Base-by-base conservation (phyloP, 257 asterid genomes). In the Lithospermum erythrorhizon region DNA sequence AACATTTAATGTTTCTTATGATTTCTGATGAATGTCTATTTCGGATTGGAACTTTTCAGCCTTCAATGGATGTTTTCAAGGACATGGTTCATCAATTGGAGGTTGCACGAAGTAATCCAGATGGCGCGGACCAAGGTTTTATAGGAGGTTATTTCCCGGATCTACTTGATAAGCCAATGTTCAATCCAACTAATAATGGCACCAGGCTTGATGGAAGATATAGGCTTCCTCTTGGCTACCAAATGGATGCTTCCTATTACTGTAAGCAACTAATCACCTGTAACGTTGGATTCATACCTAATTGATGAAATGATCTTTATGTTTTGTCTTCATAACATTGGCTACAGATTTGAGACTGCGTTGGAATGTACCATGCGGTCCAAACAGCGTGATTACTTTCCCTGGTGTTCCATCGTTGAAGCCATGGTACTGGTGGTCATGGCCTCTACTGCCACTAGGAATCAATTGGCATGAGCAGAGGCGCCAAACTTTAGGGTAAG, bases 361-460 rank as follows among this genome's bases (percentile, higher is more conserved):
- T 22, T 87, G 95, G 95, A 75, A 78, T 14, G 95, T 87, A 8
- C 95, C 95, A 0, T 87, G 94, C 65, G 88, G 90, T 3, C 88
- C 88, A 6, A 87, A 87, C 65, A 87, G 94, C 21, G 94, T 87
- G 29, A 69, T 87, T 56, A 87, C 95, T n/a, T 87, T 87, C 72
- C 94, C 95, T 0, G 74, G 95, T 11, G 95, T 94, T 45, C 81
- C 90, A 7, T 87, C 90, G 84, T 59, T 87, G 41, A 87, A 87
- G 65, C 95, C 95, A 2, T 87, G 95, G 95, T 87, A 84, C 57
- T 84, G 95, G 95, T 87, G 95, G 95, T 78, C 95, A 0, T 87
- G 90, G 90, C 95, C 95, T 11, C 88, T 87, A 59, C 86, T 87
- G 35, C 95, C 95, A 17, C 53, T 87, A 0, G 95, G 94, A 69